These are phyloP conservation scores for Colletotrichum chrysophilum DNA, from an alignment of 2,329 filamentous ascomycete species.

Conservation along the genomic window DNA sequence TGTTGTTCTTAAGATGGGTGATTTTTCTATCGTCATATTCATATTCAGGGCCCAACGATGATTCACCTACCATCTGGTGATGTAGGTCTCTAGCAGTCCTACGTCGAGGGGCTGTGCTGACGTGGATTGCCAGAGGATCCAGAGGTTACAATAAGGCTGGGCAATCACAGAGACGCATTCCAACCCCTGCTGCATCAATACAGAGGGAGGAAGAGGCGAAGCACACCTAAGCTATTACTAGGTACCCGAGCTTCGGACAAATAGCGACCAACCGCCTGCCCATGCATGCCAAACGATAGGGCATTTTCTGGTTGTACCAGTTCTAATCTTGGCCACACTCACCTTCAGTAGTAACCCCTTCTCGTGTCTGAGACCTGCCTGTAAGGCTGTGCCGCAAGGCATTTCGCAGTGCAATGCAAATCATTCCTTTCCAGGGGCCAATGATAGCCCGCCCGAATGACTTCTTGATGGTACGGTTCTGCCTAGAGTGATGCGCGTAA, in stretches of 20 bases:
- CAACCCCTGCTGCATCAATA: background rate
- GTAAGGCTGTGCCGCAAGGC: background rate
- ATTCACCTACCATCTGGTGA: background rate
- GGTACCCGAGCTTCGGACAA: background rate
- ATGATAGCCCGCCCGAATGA: background rate
- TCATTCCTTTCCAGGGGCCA: background rate
- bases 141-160: background rate
- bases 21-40: background rate
- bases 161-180: background rate
- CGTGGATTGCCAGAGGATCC: background rate
- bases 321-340: background rate
- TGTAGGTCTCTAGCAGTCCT: background rate
- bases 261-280: background rate
- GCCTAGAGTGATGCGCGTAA: background rate
- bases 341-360: background rate
- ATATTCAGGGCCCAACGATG: background rate
- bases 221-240: background rate
- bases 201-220: background rate
- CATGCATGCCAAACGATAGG: background rate
- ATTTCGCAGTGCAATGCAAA: background rate
- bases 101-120: background rate
- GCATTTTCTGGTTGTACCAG: background rate
- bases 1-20: background rate
- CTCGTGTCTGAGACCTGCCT: background rate
- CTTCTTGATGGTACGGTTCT: background rate